Evolutionary conservation across 2,329 filamentous ascomycete genomes (phyloP), one percentile per base, ranked within the genome.

Genomic region (Cryphonectria nitschkei): DNA sequence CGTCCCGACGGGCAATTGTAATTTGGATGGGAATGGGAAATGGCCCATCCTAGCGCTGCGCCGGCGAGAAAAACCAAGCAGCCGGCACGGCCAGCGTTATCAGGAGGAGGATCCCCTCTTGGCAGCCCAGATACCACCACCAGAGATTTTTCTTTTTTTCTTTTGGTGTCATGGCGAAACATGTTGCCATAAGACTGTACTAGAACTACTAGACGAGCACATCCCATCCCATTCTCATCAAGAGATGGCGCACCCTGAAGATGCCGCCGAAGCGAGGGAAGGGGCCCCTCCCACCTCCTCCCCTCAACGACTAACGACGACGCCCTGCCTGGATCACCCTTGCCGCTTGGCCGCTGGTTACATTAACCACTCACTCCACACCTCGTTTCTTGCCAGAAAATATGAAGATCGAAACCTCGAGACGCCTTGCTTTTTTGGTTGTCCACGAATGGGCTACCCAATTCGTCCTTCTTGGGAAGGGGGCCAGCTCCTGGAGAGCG

Each of bases 241-340:
- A 50, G 46, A 50, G 46, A 50, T 50, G 46, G 46, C 46, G 46
- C 46, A 50, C 46, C 52, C 52, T 54, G 52, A 54, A 54, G n/a
- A 26, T 54, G 52, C 52, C 52, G 52, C 52, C 52, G n/a, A 29
- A 29, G 52, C 52, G 2, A 29, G n/a, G n/a, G 46, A 50, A 19
- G 46, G 16, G 46, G 19, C 19, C 19, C 39, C 4, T 41, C 39
- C 39, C 9, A 26, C 8, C 39, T 41, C 41, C 41, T 43, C 46
- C 11, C n/a, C 52, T 54, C n/a, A 2, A 32, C 46, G 54, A 32
- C 29, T 16, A 39, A 39, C 37, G 37, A 34, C 34, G 26, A n/a
- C 11, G n/a, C 52, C n/a, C 58, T 61, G 32, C 58, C 6, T 61
- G 34, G 58, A 32, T 61, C 58, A 61, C 58, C 58, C 58, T 61